Conservation (phyloP, 306 rosid genomes). For the Phaseolus lunatus region DNA sequence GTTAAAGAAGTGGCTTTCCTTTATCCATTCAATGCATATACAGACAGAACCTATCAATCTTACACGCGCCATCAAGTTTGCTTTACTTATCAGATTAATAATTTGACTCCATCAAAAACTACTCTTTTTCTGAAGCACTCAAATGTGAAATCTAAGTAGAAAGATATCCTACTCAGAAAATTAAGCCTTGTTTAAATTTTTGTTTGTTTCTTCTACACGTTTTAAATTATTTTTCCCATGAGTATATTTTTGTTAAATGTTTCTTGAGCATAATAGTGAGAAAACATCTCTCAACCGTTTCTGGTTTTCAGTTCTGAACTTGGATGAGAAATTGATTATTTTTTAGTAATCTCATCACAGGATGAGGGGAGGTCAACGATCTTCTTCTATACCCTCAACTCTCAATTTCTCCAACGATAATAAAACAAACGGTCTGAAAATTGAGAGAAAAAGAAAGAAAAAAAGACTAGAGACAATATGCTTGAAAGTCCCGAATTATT, state of each 20-base stretch:
- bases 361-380: background rate
- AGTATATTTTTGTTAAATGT: background rate
- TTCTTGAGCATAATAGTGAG: background rate
- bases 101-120: background rate
- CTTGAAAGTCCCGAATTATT: conserved; percentile 10
- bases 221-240: background rate
- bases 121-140: background rate
- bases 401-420: conserved; percentile 11
- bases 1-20: background rate
- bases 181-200: background rate
- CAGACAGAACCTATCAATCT: background rate
- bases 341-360: background rate
- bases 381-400: background rate
- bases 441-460: background rate
- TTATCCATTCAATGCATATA: background rate
- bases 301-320: background rate
- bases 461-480: conserved; percentile 4
- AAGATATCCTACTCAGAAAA: background rate
- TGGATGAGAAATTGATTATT: background rate
- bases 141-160: background rate
- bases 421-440: conserved; percentile 4
- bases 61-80: background rate
- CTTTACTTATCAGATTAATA: background rate
- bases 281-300: background rate
- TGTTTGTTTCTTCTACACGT: background rate